Percentiles rank a stretch among this genome's conserved stretches.
Conservation (phyloP, 2,329 filamentous ascomycete genomes). For the Aspergillus sojae region DNA sequence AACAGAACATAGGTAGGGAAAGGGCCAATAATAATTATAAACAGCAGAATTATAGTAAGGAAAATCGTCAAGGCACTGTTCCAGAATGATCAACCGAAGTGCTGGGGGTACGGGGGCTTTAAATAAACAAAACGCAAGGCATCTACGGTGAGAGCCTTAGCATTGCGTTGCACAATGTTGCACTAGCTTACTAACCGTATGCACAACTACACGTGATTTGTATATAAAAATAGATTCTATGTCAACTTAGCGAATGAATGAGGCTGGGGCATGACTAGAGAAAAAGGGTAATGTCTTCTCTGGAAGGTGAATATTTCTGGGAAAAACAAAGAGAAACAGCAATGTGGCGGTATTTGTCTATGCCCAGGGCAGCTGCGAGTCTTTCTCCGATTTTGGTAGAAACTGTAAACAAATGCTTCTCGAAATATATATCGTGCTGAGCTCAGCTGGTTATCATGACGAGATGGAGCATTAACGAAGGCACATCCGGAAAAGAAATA, state of each 20-base stretch:
- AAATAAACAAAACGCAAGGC: not conserved
- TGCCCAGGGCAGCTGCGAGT: no score
- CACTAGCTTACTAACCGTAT: not conserved
- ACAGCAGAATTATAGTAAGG: not conserved
- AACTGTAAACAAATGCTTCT: no score
- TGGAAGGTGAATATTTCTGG: no score
- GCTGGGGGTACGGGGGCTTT: not conserved
- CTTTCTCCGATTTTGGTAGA: accelerated
- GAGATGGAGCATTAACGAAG: no score
- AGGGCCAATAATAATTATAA: not conserved
- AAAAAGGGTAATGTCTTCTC: no score
- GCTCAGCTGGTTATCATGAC: no score
- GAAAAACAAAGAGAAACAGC: accelerated
- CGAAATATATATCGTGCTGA: no score
- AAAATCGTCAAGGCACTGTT: not conserved
- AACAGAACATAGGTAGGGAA: not conserved
- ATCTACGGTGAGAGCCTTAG: not conserved
- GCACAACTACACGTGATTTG: not conserved
- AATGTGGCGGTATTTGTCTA: no score
- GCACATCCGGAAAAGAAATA: no score
- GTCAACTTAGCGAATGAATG: no score
- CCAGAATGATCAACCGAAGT: not conserved
- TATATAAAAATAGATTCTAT: not conserved
- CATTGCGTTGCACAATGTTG: not conserved
- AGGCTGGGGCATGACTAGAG: no score